Evolutionary conservation across 2,329 filamentous ascomycete genomes (phyloP), one percentile per base, ranked within the genome.

Genomic region (Neonectria faginata): DNA sequence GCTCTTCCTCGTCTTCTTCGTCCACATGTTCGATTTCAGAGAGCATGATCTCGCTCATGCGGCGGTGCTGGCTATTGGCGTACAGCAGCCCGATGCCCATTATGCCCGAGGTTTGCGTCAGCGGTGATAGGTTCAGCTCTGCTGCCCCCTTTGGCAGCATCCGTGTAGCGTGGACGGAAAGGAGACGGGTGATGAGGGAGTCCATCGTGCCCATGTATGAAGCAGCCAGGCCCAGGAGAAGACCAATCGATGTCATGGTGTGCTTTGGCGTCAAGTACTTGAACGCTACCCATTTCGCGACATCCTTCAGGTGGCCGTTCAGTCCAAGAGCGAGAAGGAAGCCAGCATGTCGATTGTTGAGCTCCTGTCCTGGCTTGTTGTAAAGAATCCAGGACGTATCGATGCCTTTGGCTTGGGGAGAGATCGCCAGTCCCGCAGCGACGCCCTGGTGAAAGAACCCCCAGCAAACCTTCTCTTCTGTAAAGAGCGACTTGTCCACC

Each of bases 261-360:
- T 99, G 97, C 75, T 99, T 99, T 1, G 96, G 95, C 0, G 96
- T 99, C n/a, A 99, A 83, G 72, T 99, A 99, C 76, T 97, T 98
- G 86, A 98, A 99, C 9, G 94, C 95, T 47, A 99, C 91, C 95
- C 96, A 99, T 81, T 98, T 98, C 3, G 96, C 96, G 29, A 99
- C 87, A 8, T 89, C 91, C 71, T 93, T 96, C n/a, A 99, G 83
- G 79, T 99, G 97, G 0, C 96, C 97, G 72, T 97, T 97, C 25
- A 99, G 83, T 3, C 96, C 96, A 5, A 99, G 84, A 5, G 94
- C 96, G 0, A 99, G 85, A 47, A 99, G 81, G 68, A 99, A 96
- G 0, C 96, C 96, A 31, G 96, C 97, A 77, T 99, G 96, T n/a
- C 96, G 88, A 75, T 98, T 97, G 67, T 92, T 97, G 14, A 97